These are phyloP conservation scores for Candida takata DNA, from an alignment of 805 yeast species.

Conservation along the genomic window DNA sequence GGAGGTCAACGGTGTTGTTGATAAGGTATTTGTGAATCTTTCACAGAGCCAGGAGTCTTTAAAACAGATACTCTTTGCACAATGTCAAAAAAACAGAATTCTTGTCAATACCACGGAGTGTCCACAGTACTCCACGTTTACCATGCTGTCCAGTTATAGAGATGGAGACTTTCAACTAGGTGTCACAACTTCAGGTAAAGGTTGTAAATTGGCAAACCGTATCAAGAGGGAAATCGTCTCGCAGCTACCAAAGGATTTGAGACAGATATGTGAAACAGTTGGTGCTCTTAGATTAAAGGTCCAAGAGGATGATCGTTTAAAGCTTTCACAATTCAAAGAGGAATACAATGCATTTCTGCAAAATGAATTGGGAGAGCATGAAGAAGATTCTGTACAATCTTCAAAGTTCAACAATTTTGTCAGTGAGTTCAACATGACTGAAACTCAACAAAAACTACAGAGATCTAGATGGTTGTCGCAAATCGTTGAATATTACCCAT, in stretches of 20 bases:
- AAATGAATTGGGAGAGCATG: slow-evolving; percentile 45
- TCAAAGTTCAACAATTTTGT: slow-evolving; percentile 54
- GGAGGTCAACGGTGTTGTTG: slow-evolving; percentile 60
- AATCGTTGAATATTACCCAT: slow-evolving; percentile 85
- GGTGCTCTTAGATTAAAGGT: slow-evolving; percentile 58
- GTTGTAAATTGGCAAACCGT: slow-evolving; percentile 79
- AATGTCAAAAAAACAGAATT: slow-evolving; percentile 57
- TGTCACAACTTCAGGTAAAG: slow-evolving; percentile 80
- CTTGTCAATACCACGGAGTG: slow-evolving; percentile 79
- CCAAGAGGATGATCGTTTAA: slow-evolving; percentile 42
- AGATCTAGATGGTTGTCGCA: slow-evolving; percentile 83
- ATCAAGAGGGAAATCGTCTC: slow-evolving; percentile 67
- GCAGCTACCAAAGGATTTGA: slow-evolving; percentile 63
- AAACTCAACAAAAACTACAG: slow-evolving; percentile 44
- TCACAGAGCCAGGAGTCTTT: slow-evolving; percentile 24
- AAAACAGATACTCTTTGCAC: slow-evolving; percentile 37
- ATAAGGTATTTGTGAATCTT: slow-evolving; percentile 63
- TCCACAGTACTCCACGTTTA: slow-evolving; percentile 66
- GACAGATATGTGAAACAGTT: slow-evolving; percentile 57
- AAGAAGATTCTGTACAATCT: slow-evolving; percentile 64
- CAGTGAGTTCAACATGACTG: slow-evolving; percentile 49
- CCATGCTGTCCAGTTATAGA: slow-evolving; percentile 61
- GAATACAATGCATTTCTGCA: slow-evolving; percentile 25
- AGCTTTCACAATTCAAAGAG: slow-evolving; percentile 20
- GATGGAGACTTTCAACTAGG: slow-evolving; percentile 78